Conservation (phyloP, 345 rosid genomes). For the Eucalyptus rudis region DNA sequence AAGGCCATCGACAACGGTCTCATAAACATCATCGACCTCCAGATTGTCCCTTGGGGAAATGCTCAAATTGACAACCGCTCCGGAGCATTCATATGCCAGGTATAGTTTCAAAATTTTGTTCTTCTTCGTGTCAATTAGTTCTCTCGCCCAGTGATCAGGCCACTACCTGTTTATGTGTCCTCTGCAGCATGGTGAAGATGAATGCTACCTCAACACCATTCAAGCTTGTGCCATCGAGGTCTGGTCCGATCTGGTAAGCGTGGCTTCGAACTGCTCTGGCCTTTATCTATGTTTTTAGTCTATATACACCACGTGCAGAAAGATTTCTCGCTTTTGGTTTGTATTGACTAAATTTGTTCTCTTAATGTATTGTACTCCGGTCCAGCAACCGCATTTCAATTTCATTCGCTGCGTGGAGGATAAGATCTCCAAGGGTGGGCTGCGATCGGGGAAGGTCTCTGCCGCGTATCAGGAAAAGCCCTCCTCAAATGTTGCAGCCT, state of each 20-base stretch:
- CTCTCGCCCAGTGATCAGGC: neutral
- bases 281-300: neutral
- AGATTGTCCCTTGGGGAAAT: constrained; percentile 28
- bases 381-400: constrained; percentile 26
- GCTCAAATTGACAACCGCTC: neutral
- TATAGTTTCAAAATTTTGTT: neutral
- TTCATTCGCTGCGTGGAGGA: constrained; percentile 26
- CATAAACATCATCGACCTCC: constrained; percentile 9
- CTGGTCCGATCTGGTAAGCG: constrained; percentile 29
- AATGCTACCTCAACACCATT: constrained; percentile 47
- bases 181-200: constrained; percentile 49
- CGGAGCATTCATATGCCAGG: constrained; percentile 21
- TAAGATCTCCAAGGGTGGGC: neutral
- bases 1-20: constrained; percentile 7
- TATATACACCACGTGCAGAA: neutral
- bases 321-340: neutral
- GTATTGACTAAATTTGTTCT: neutral
- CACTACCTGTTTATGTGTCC: neutral
- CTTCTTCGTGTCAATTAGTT: neutral
- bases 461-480: neutral
- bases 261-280: neutral
- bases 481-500: neutral
- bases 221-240: constrained; percentile 41
- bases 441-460: neutral
- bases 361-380: neutral